phyloP scores from a whole-genome alignment of 306 rosid genomes.

The Gynostemma pentaphyllum region DNA sequence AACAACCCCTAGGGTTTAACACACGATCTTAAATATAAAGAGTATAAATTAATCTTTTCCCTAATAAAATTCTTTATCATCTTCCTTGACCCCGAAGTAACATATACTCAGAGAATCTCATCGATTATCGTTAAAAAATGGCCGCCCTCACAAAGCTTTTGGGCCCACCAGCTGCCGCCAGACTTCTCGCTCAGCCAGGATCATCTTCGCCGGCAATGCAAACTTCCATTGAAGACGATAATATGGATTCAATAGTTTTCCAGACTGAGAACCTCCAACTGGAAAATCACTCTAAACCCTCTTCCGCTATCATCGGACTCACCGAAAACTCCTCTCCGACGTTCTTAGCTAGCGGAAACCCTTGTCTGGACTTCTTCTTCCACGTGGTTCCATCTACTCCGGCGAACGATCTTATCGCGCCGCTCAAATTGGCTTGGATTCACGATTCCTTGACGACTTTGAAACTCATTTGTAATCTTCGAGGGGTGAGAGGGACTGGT shows the following conservation, averaged over 20 bases:
- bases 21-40: too few species aligned
- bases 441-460: slow-evolving; percentile 36
- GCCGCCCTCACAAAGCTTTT: too few species aligned
- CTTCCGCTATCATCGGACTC: background rate
- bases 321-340: slow-evolving; percentile 33
- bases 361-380: slow-evolving; percentile 48
- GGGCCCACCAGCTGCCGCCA: too few species aligned
- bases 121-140: too few species aligned
- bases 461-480: slow-evolving; percentile 48
- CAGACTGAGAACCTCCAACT: background rate
- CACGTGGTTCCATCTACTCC: slow-evolving; percentile 40
- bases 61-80: too few species aligned
- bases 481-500: slow-evolving; percentile 51
- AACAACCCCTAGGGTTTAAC: too few species aligned
- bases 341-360: slow-evolving; percentile 36
- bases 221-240: background rate
- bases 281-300: too few species aligned
- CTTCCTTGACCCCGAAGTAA: too few species aligned
- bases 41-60: too few species aligned
- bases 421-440: slow-evolving; percentile 32
- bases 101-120: too few species aligned
- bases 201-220: background rate
- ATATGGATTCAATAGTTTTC: background rate
- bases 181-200: background rate
- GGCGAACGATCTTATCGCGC: background rate